Evolutionary conservation across 2,329 filamentous ascomycete genomes (phyloP).

Genomic region (Aspergillus flavus): DNA sequence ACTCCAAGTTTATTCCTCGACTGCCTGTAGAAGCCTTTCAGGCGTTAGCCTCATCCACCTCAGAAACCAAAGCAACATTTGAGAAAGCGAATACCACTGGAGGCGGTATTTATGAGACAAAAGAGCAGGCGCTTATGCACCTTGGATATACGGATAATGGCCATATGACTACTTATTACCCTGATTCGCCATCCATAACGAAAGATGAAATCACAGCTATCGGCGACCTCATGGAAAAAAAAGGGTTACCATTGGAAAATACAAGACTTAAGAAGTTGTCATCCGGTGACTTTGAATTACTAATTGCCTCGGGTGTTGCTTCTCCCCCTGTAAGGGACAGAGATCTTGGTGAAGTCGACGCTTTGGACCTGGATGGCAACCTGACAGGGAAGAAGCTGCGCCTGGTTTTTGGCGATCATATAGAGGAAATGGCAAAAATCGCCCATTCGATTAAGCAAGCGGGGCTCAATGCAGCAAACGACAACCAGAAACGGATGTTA

Average conservation of each 20-base stretch:
- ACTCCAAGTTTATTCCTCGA: conserved; percentile 80
- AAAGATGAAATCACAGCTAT: conserved; percentile 73
- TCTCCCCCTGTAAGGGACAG: conserved; percentile 64
- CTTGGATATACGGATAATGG: conserved; percentile 74
- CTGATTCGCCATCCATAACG: conserved; percentile 72
- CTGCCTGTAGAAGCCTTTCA: conserved; percentile 66
- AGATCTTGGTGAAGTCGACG: conserved; percentile 68
- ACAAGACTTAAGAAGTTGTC: conserved; percentile 70
- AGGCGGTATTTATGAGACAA: conserved; percentile 71
- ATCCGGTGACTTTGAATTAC: conserved; percentile 68
- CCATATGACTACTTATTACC: conserved; percentile 82
- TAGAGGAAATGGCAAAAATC: conserved; percentile 70
- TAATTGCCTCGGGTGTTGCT: conserved; percentile 71
- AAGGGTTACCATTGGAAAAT: conserved; percentile 72
- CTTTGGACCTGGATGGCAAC: conserved; percentile 62
- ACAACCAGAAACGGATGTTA: conserved; percentile 74
- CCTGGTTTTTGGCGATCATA: conserved; percentile 74
- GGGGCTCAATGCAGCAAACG: conserved; percentile 69
- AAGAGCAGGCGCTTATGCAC: conserved; percentile 68
- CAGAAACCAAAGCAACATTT: conserved; percentile 66
- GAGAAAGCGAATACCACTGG: conserved; percentile 60
- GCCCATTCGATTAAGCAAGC: conserved; percentile 68
- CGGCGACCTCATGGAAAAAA: conserved; percentile 72
- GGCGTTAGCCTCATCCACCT: conserved; percentile 62
- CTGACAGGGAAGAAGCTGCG: conserved; percentile 69